Evolutionary conservation across 495 filamentous ascomycete species (phyloP).

Genomic region (Polyplosphaeria fusca): DNA sequence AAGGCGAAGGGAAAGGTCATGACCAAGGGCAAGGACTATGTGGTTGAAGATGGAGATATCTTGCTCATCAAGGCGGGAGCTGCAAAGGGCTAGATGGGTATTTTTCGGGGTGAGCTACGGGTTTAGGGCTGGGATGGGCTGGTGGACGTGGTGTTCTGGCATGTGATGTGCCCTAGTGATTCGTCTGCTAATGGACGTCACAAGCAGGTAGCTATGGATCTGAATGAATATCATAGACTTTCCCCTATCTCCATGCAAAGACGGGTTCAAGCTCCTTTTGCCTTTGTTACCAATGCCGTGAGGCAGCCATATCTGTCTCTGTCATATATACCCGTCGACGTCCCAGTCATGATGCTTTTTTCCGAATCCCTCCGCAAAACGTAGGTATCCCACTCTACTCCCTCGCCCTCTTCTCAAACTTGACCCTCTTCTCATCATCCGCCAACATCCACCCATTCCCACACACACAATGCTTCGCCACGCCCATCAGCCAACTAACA

Average conservation of each 20-base stretch:
- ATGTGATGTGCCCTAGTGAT: no score
- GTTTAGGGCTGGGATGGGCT: background rate
- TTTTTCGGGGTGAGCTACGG: background rate
- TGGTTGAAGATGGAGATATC: constrained; percentile 57
- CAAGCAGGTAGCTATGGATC: background rate
- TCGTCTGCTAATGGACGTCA: no score
- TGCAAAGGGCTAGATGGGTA: constrained; percentile 62
- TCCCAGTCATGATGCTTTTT: no score
- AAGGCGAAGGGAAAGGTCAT: constrained; percentile 93
- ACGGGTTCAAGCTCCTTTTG: no score
- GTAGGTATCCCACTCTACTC: background rate
- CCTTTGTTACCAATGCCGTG: no score
- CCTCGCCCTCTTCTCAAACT: background rate
- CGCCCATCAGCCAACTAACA: constrained; percentile 30
- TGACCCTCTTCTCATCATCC: constrained; percentile 13
- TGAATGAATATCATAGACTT: no score
- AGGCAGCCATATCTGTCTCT: no score
- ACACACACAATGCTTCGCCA: constrained; percentile 35
- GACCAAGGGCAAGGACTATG: constrained; percentile 99
- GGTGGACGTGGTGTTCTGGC: background rate
- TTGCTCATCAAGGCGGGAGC: constrained; percentile 94
- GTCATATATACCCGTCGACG: no score
- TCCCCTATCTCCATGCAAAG: no score
- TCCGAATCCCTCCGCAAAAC: no score
- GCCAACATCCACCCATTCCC: constrained; percentile 31